A percentile compares a stretch with the other conserved stretches of the same genome.
Conservation (phyloP, 2,329 filamentous ascomycete genomes). For the Acephala macrosclerotiorum region DNA sequence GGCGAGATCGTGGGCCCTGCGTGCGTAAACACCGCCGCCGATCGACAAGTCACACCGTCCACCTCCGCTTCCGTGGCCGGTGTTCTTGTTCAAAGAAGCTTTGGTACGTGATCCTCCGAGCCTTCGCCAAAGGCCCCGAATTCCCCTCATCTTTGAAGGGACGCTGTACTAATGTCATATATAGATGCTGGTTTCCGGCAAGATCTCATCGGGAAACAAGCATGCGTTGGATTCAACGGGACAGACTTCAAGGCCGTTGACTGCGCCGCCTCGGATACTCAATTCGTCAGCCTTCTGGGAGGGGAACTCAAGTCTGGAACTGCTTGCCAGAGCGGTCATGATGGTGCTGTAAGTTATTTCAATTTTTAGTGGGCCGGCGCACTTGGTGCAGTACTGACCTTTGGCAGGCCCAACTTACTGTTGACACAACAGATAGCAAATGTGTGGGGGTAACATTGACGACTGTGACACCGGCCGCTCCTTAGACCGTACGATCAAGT, state of each 20-base stretch:
- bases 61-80: slow-evolving; percentile 42
- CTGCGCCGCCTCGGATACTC: slow-evolving; percentile 40
- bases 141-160: neutral
- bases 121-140: neutral
- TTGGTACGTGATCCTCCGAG: slow-evolving; percentile 43
- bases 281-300: slow-evolving; percentile 42
- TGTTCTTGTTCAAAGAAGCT: slow-evolving; percentile 48
- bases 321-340: slow-evolving; percentile 48
- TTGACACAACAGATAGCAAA: slow-evolving; percentile 35
- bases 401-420: slow-evolving; percentile 42
- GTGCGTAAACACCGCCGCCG: slow-evolving; percentile 46
- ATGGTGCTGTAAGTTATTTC: slow-evolving; percentile 26
- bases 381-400: neutral
- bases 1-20: slow-evolving; percentile 52
- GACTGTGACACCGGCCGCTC: slow-evolving; percentile 13
- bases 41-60: slow-evolving; percentile 50
- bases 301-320: slow-evolving; percentile 42
- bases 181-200: neutral
- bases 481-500: neutral
- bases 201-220: neutral
- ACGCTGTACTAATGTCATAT: neutral
- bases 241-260: slow-evolving; percentile 48
- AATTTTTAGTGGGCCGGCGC: neutral
- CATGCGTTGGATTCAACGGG: slow-evolving; percentile 50
- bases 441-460: slow-evolving; percentile 46